Percentiles rank a stretch among this genome's conserved stretches.
Evolutionary conservation across 2,329 filamentous ascomycete species (phyloP).

Genomic region (Ceratocystis variospora): DNA sequence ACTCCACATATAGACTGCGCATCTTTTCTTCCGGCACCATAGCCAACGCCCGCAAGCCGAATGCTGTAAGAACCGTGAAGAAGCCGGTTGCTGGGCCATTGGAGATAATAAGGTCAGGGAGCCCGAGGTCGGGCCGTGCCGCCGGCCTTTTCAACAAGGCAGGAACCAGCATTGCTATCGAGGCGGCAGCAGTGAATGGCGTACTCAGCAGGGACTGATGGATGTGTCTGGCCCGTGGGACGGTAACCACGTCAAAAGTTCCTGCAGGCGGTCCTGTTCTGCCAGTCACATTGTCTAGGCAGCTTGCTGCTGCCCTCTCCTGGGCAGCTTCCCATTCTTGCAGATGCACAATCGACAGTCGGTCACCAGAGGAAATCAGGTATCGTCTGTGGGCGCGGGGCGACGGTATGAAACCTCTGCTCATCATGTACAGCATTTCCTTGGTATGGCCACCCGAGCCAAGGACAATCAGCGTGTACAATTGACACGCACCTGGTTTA

Average conservation of each 20-base stretch:
- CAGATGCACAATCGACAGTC: constrained; percentile 50
- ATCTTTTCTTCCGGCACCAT: constrained; percentile 41
- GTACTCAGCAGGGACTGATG: constrained; percentile 68
- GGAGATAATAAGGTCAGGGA: constrained; percentile 66
- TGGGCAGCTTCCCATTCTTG: constrained; percentile 31
- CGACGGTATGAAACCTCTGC: constrained; percentile 38
- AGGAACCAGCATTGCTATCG: constrained; percentile 47
- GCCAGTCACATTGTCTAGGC: not conserved
- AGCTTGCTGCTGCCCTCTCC: not conserved
- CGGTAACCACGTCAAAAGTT: constrained; percentile 49
- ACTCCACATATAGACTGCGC: constrained; percentile 76
- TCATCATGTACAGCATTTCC: constrained; percentile 82
- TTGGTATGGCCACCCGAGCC: constrained; percentile 90
- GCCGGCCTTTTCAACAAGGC: constrained; percentile 35
- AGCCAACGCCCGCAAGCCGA: constrained; percentile 34
- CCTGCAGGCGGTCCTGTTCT: constrained; percentile 24
- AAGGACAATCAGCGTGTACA: constrained; percentile 41
- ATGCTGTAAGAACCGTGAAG: constrained; percentile 46
- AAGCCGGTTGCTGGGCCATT: constrained; percentile 86
- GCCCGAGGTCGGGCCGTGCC: constrained; percentile 21
- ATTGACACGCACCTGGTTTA: not conserved
- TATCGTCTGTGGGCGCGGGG: constrained; percentile 46
- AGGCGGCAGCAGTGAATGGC: constrained; percentile 52
- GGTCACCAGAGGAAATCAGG: constrained; percentile 28
- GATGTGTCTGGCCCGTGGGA: constrained; percentile 65